These are phyloP conservation scores for Clarireedia monteithiana DNA, from an alignment of 2,329 filamentous ascomycete genomes.

Conservation along the genomic window DNA sequence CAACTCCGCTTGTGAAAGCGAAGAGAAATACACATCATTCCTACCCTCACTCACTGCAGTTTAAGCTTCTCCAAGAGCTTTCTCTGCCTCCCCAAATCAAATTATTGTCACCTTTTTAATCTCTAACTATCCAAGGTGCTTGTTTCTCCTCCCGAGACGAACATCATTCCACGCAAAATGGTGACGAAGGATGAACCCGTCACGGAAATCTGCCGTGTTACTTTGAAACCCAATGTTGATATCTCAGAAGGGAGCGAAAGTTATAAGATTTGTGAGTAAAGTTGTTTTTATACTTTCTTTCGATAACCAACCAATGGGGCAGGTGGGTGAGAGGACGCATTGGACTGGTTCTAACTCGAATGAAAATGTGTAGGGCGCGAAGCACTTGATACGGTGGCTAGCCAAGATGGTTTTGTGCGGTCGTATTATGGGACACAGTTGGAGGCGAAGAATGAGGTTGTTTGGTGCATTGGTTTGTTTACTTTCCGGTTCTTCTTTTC, in stretches of 20 bases:
- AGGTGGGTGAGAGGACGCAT: neutral
- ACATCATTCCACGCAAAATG: neutral
- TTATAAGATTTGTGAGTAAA: neutral
- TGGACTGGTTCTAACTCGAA: slow-evolving; percentile 15
- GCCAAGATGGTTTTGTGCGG: slow-evolving; percentile 1
- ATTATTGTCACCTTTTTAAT: no score
- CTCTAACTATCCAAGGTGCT: no score
- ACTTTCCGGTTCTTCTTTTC: neutral
- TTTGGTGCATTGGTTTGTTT: slow-evolving; percentile 3
- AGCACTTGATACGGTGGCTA: neutral
- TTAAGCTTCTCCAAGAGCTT: no score
- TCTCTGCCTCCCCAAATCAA: no score
- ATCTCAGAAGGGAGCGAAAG: neutral
- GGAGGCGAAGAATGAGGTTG: neutral
- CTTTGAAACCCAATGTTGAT: slow-evolving; percentile 31
- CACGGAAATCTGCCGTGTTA: slow-evolving; percentile 34
- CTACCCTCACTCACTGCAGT: no score
- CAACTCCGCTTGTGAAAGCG: no score
- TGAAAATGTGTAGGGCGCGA: neutral
- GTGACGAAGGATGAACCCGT: neutral
- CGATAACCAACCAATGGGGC: neutral
- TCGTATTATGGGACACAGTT: neutral
- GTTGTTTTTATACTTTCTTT: neutral
- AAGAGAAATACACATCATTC: no score
- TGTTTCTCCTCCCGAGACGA: no score